Percentiles rank a stretch among this genome's conserved stretches.
Evolutionary conservation across 2,329 filamentous ascomycete species (phyloP).

Genomic region (Claviceps citrina): DNA sequence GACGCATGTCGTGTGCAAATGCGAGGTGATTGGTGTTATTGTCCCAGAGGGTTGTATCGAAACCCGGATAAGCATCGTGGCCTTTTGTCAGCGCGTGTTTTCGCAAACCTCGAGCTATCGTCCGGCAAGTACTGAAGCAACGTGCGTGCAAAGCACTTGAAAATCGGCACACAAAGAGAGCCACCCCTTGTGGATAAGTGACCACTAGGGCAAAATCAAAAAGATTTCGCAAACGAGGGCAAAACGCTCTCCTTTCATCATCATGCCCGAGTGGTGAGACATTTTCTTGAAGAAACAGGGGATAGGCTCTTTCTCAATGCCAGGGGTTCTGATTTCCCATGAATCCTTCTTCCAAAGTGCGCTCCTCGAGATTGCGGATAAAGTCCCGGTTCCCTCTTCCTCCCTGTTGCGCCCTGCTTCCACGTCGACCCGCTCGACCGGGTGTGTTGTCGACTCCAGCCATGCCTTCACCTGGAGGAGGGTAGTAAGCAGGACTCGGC

Average conservation of each 20-base stretch:
- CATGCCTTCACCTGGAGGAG: slow-evolving; percentile 74
- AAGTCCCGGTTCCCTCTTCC: slow-evolving; percentile 64
- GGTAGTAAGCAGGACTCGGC: slow-evolving; percentile 93
- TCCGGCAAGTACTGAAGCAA: neutral
- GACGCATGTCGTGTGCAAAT: neutral
- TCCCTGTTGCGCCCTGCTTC: slow-evolving; percentile 52
- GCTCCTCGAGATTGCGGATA: slow-evolving; percentile 85
- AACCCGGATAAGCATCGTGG: neutral
- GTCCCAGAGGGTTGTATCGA: neutral
- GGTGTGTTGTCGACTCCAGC: slow-evolving; percentile 44
- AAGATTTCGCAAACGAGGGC: neutral
- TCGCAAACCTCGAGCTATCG: neutral
- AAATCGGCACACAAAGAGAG: neutral
- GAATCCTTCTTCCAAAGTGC: slow-evolving; percentile 85
- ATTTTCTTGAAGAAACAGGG: no score
- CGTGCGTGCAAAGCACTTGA: neutral
- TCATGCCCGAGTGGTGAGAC: neutral
- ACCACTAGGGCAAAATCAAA: neutral
- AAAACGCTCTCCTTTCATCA: neutral
- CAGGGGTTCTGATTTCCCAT: slow-evolving; percentile 50
- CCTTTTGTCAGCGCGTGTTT: neutral
- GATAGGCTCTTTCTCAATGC: slow-evolving; percentile 39
- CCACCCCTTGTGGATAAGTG: neutral
- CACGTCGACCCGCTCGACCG: slow-evolving; percentile 50
- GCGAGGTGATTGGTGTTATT: neutral